These are phyloP conservation scores for Heritiera fomes DNA, from an alignment of 345 rosid genomes.

Conservation along the genomic window DNA sequence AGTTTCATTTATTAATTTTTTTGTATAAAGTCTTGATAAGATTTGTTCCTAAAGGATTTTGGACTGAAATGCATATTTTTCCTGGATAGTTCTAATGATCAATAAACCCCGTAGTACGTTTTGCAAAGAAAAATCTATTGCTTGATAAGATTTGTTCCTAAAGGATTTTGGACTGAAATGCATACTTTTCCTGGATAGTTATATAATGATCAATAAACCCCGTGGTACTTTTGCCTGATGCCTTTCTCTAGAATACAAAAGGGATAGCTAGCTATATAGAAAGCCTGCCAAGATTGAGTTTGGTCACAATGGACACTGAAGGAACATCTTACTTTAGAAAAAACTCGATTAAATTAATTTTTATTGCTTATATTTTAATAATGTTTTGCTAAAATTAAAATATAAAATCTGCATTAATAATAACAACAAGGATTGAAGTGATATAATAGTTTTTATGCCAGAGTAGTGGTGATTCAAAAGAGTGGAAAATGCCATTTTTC, in stretches of 20 bases:
- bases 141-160: background rate
- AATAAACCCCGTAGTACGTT: background rate
- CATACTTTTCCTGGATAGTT: background rate
- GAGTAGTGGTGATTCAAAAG: too few relatives aligned
- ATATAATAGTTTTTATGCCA: too few relatives aligned
- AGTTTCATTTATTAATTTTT: background rate
- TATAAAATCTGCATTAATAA: too few relatives aligned
- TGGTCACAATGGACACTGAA: background rate
- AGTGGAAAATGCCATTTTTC: too few relatives aligned
- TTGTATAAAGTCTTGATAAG: conserved; percentile 8
- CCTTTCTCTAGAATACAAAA: background rate
- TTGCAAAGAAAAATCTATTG: background rate
- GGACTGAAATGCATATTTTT: background rate
- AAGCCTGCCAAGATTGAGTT: background rate
- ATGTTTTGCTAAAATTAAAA: too few relatives aligned
- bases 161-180: background rate
- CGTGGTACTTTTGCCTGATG: background rate
- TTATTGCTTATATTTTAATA: too few relatives aligned
- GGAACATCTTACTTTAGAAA: too few relatives aligned
- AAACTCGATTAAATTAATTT: background rate
- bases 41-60: background rate
- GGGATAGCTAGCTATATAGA: background rate
- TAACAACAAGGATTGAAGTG: too few relatives aligned
- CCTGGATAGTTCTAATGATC: background rate
- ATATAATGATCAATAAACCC: background rate